Evolutionary conservation across 1,284 basidiomycete genomes (phyloP).

Genomic region (Kwoniella shivajii): DNA sequence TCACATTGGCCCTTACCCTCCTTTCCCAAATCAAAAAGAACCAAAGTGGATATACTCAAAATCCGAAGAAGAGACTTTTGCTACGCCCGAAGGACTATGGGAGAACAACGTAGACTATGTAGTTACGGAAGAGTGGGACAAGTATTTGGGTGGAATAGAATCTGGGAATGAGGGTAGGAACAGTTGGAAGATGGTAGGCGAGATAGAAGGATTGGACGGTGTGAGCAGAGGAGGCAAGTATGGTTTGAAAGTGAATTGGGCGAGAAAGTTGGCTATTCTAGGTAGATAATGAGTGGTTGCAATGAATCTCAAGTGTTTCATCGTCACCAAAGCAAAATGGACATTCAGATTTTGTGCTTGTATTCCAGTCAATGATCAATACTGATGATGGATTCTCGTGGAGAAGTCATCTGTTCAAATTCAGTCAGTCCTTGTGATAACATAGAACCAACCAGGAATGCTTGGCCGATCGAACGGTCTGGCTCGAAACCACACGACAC

Average conservation of each 20-base stretch:
- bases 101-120: constrained; percentile 39
- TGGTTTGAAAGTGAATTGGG: constrained; percentile 18
- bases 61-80: constrained; percentile 64
- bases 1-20: constrained; percentile 53
- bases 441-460: too few species aligned
- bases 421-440: too few species aligned
- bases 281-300: neutral
- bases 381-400: too few species aligned
- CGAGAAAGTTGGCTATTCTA: constrained; percentile 14
- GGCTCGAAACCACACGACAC: too few species aligned
- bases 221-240: constrained; percentile 15
- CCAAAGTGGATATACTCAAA: constrained; percentile 74
- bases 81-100: constrained; percentile 41
- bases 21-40: constrained; percentile 13
- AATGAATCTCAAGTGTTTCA: too few species aligned
- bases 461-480: too few species aligned
- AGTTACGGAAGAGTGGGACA: constrained; percentile 34
- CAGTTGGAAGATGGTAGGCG: constrained; percentile 27
- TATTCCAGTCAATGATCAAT: too few species aligned
- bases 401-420: too few species aligned
- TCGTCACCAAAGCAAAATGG: too few species aligned
- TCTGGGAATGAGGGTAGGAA: neutral
- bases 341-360: too few species aligned
- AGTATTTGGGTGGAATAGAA: constrained; percentile 5
- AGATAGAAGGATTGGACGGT: constrained; percentile 26